Percentiles rank a stretch among this genome's conserved stretches.
These are phyloP conservation scores for Cyclaneusma minus DNA, from an alignment of 2,329 filamentous ascomycete genomes.

Conservation along the genomic window DNA sequence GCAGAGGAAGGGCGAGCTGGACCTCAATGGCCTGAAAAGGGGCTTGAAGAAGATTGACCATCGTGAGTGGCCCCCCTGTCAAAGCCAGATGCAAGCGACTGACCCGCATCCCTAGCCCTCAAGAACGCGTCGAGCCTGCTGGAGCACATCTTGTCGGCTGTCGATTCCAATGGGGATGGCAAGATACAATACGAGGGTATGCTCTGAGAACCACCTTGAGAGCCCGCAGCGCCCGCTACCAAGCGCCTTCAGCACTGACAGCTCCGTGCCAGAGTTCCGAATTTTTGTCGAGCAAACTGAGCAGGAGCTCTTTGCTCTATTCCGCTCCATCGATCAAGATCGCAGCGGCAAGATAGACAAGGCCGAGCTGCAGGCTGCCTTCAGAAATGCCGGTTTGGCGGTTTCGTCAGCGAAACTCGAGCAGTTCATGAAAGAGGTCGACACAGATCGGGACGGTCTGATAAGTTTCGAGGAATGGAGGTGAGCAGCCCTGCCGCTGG, in stretches of 20 bases:
- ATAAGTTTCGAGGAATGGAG: slow-evolving; percentile 95
- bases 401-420: slow-evolving; percentile 66
- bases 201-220: slow-evolving; percentile 12
- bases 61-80: slow-evolving; percentile 38
- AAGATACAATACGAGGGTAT: slow-evolving; percentile 82
- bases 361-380: slow-evolving; percentile 66
- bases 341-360: slow-evolving; percentile 76
- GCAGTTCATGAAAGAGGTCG: slow-evolving; percentile 79
- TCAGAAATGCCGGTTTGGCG: slow-evolving; percentile 60
- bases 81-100: slow-evolving; percentile 11
- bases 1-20: slow-evolving; percentile 60
- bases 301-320: slow-evolving; percentile 64
- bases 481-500: slow-evolving; percentile 48
- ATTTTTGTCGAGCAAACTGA: slow-evolving; percentile 80
- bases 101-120: slow-evolving; percentile 41
- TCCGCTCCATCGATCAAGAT: slow-evolving; percentile 75
- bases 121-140: slow-evolving; percentile 88
- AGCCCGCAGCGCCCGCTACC: not conserved
- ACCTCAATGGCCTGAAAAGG: slow-evolving; percentile 69
- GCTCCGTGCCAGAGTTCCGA: slow-evolving; percentile 55
- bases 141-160: slow-evolving; percentile 60
- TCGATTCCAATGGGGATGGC: slow-evolving; percentile 78
- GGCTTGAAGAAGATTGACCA: slow-evolving; percentile 84
- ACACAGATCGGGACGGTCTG: slow-evolving; percentile 71
- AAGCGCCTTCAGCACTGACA: slow-evolving; percentile 1